Percentiles rank a stretch among this genome's conserved stretches.
Conservation (phyloP, 1,284 basidiomycete genomes). For the Phellopilus nigrolimitatus region DNA sequence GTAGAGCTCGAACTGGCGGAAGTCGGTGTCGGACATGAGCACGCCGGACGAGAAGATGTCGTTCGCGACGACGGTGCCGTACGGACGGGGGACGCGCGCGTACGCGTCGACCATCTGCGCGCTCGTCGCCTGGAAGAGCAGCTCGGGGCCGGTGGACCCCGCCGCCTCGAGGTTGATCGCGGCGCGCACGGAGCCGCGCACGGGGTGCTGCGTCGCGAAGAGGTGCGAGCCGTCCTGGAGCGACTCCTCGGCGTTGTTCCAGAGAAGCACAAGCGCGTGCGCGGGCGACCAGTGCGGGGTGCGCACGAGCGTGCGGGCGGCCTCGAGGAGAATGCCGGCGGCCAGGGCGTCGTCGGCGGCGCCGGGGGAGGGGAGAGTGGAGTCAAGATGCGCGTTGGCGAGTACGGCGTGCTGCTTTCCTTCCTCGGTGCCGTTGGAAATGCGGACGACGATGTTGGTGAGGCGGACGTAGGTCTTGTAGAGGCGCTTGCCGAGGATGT, state of each 20-base stretch:
- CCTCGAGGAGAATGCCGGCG: conserved; percentile 91
- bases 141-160: conserved; percentile 82
- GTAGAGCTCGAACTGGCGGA: conserved; percentile 92
- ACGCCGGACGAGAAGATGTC: conserved; percentile 94
- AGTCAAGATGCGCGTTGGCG: conserved; percentile 89
- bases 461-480: conserved; percentile 92
- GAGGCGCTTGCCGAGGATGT: conserved; percentile 79
- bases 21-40: conserved; percentile 89
- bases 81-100: conserved; percentile 81
- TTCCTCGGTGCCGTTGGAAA: conserved; percentile 75
- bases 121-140: conserved; percentile 95
- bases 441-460: conserved; percentile 83
- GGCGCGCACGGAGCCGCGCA: conserved; percentile 72
- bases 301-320: conserved; percentile 75
- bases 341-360: conserved; percentile 87
- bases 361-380: conserved; percentile 74
- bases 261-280: conserved; percentile 85
- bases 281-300: conserved; percentile 70
- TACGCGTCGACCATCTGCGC: conserved; percentile 94
- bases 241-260: conserved; percentile 93
- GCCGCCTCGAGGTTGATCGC: conserved; percentile 94
- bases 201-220: conserved; percentile 83
- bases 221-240: conserved; percentile 95
- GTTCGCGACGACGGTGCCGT: conserved; percentile 88
- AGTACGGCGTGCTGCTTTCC: conserved; percentile 81